These are phyloP conservation scores for Ustanciosporium gigantosporum DNA, from an alignment of 1,284 basidiomycete genomes.

Conservation along the genomic window DNA sequence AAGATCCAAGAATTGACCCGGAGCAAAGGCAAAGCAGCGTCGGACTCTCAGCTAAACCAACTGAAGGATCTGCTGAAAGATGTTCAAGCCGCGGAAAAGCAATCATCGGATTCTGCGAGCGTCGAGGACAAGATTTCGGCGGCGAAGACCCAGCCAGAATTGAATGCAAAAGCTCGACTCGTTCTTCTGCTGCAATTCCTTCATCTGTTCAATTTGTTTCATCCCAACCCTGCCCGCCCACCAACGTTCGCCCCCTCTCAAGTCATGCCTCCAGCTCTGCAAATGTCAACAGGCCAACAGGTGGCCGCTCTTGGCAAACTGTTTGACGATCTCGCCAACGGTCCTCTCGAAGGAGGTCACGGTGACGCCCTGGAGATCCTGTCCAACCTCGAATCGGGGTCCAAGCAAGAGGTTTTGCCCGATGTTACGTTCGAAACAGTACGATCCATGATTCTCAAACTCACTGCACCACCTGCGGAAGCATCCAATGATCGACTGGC, in stretches of 20 bases:
- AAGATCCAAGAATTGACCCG: slow-evolving; percentile 8
- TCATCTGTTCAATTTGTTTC: slow-evolving; percentile 41
- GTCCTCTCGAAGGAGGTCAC: slow-evolving; percentile 27
- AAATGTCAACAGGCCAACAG: slow-evolving; percentile 35
- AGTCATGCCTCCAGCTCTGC: slow-evolving; percentile 19
- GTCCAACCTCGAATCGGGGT: slow-evolving; percentile 18
- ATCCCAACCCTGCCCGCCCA: slow-evolving; percentile 15
- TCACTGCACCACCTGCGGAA: slow-evolving; percentile 30
- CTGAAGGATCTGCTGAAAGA: slow-evolving; percentile 18
- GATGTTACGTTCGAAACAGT: slow-evolving; percentile 28
- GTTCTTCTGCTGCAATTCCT: slow-evolving; percentile 41
- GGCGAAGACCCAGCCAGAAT: not conserved
- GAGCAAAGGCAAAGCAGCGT: slow-evolving; percentile 19
- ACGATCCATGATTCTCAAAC: slow-evolving; percentile 26
- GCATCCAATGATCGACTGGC: not conserved
- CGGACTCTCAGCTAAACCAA: slow-evolving; percentile 19
- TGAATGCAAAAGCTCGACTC: slow-evolving; percentile 13
- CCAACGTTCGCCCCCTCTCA: slow-evolving; percentile 17
- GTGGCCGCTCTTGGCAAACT: slow-evolving; percentile 30
- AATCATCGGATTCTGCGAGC: slow-evolving; percentile 1
- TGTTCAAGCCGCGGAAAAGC: slow-evolving; percentile 14
- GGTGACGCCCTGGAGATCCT: slow-evolving; percentile 34
- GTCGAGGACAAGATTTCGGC: not conserved
- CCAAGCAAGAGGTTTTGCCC: slow-evolving; percentile 20
- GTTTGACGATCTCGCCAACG: slow-evolving; percentile 37